Base-by-base conservation (phyloP, 192 early-diverging fungal species). In the Linnemannia elongata region DNA sequence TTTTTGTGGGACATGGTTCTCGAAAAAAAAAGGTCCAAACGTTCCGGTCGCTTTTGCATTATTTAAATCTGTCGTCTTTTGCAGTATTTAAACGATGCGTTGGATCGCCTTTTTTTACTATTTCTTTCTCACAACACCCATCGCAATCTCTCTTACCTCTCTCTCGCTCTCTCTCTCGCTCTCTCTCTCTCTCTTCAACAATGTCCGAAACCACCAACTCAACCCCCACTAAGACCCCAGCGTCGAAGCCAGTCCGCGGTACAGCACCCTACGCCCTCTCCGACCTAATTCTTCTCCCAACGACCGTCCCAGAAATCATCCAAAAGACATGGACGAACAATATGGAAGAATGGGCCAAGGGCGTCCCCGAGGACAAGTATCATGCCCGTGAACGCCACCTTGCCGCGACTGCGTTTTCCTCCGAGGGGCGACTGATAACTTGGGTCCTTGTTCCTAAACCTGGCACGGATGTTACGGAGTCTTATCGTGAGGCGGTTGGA, bases 331-430 rank as follows among this genome's bases (percentile, higher is more conserved):
- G 83, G 83, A 80, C 83, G 30, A 85, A 85, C 63, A 85, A 85
- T 47, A 79, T 79, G 83, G 78, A 85, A 6, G 77, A 85, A 35
- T 85, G 83, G 83, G 83, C 83, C 33, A 85, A 85, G n/a, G 74
- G 83, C n/a, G 83, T 85, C 41, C 74, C 77, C 6, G 24, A 72
- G 4, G 20, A 45, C 1, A 54, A 60, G 18, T 85, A 85, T 63
- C 74, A 80, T 42, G 83, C 63, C 5, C 83, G 83, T 52, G 83
- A 85, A 54, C 7, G 54, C 24, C 68, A 76, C 27, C 78, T 85
- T 39, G 78, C 78, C 18, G 63, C 68, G 17, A 85, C 83, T 1
- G 74, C 63, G 9, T 85, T 85, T 36, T 85, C 83, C 0, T 80
- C 74, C 18, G 74, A 80, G 1, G n/a, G 49, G 6, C 63, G 73